Conservation (phyloP, 768 basidiomycete genomes). For the Pulveroboletus ravenelii region DNA sequence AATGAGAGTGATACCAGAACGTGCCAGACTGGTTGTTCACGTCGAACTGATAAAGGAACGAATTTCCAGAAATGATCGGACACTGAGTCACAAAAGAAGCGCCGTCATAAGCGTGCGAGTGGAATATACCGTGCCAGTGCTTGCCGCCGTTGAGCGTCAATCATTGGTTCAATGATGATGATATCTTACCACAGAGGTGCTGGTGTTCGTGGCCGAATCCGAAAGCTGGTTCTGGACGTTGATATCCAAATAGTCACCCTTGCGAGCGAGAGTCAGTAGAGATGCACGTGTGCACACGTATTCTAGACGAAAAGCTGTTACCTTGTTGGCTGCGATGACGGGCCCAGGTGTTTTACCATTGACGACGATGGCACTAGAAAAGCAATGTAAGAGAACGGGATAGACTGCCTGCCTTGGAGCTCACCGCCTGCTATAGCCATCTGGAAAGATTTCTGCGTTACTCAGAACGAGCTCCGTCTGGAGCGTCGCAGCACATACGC, state of each 20-base stretch:
- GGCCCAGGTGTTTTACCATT: constrained; percentile 40
- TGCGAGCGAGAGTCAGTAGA: not conserved
- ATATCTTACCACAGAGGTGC: constrained; percentile 37
- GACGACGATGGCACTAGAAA: constrained; percentile 33
- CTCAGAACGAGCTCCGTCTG: constrained; percentile 29
- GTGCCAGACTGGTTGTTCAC: constrained; percentile 29
- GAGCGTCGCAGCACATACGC: constrained; percentile 9
- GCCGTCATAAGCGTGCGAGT: constrained; percentile 43
- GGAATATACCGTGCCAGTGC: constrained; percentile 48
- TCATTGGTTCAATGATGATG: not conserved
- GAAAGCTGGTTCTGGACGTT: constrained; percentile 39
- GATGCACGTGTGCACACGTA: not conserved
- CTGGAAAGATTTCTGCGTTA: constrained; percentile 41
- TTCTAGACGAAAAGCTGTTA: not conserved
- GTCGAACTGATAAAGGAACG: constrained; percentile 37
- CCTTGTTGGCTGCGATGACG: constrained; percentile 38
- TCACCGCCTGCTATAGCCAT: constrained; percentile 36
- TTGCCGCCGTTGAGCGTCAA: constrained; percentile 3
- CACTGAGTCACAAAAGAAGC: constrained; percentile 44
- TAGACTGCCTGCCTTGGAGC: not conserved
- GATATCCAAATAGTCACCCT: constrained; percentile 40
- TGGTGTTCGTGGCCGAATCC: constrained; percentile 36
- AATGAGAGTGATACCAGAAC: constrained; percentile 48
- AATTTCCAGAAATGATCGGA: constrained; percentile 36
- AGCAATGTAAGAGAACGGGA: constrained; percentile 3